Evolutionary conservation across 176 grass and related monocot genomes (phyloP), one percentile per base, ranked within the genome.

Genomic region (Zoysia japonica): DNA sequence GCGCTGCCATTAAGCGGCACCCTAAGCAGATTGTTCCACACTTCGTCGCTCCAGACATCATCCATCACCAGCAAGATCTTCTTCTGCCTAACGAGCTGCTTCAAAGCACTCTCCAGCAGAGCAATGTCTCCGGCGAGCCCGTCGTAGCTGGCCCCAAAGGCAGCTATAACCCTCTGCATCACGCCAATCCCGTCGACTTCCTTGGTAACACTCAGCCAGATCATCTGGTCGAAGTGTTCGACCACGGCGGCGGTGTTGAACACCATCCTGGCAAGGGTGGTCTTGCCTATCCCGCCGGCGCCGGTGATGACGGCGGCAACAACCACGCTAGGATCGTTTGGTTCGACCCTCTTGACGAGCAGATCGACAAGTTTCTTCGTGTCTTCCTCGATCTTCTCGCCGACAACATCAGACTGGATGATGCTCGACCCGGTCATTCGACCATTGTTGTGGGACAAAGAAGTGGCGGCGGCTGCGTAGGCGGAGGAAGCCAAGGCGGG

Each of bases 1-100:
- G 69, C 67, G 48, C 61, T 62, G 5, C 11, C 35, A 16, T 7
- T 39, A 47, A 86, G 39, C 1, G 65, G 1, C 4, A 16, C 47
- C 28, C 44, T 68, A 3, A 76, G 47, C 5, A 84, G 16, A 10
- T 77, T 1, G 2, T 52, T 49, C 76, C 77, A 89, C 48, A 75
- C 62, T 17, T 74, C 1, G 4, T 62, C 36, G 5, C 71, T 76
- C 82, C 87, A 89, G 4, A 89, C 68, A 61, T 89, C 82, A 67
- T 89, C 87, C 74, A 89, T 35, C 38, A 89, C 82, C 10, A 89
- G 12, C 19, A 89, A 42, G 3, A 89, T 53, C 19, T 63, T 85
- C 40, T 84, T 78, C 7, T 47, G 44, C 2, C 4, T 2, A 0
- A 89, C 5, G 0, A 0, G 6, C 0, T 10, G 2, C 16, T 11